These are phyloP conservation scores for Cytospora chrysosperma DNA, from an alignment of 2,329 filamentous ascomycete species.

Conservation along the genomic window DNA sequence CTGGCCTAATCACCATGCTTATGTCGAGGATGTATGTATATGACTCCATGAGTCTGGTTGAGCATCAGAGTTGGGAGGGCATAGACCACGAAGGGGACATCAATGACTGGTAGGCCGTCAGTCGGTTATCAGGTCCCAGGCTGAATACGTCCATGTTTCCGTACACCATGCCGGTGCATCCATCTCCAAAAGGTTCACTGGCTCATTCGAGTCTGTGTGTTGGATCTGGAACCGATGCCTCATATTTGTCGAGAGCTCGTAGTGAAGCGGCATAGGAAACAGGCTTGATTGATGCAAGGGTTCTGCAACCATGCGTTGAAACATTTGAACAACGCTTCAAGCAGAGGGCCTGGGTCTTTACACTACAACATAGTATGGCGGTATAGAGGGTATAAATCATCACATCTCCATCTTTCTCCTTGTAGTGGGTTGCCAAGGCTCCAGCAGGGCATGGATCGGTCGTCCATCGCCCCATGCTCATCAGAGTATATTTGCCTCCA, in stretches of 20 bases:
- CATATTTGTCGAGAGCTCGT: background rate
- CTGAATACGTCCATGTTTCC: background rate
- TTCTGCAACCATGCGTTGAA: background rate
- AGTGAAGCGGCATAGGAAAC: background rate
- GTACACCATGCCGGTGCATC: too few relatives aligned
- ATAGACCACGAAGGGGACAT: background rate
- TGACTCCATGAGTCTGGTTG: background rate
- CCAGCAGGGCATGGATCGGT: background rate
- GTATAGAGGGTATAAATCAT: background rate
- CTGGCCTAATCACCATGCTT: background rate
- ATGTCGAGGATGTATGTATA: background rate
- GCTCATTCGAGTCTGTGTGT: background rate
- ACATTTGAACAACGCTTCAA: background rate
- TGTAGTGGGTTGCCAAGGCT: constrained; percentile 13
- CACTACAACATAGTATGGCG: background rate
- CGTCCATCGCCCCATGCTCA: constrained; percentile 8
- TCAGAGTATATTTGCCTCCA: constrained; percentile 20
- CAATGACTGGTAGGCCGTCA: background rate
- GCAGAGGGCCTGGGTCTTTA: too few relatives aligned
- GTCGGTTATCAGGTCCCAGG: background rate
- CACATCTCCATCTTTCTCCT: background rate
- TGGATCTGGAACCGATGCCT: background rate
- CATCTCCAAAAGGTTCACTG: background rate
- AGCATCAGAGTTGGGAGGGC: background rate
- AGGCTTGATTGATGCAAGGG: too few relatives aligned